Percentiles rank a stretch among this genome's conserved stretches.
These are phyloP conservation scores for Sedum album DNA, from an alignment of 164 flowering plant genomes.

Conservation along the genomic window DNA sequence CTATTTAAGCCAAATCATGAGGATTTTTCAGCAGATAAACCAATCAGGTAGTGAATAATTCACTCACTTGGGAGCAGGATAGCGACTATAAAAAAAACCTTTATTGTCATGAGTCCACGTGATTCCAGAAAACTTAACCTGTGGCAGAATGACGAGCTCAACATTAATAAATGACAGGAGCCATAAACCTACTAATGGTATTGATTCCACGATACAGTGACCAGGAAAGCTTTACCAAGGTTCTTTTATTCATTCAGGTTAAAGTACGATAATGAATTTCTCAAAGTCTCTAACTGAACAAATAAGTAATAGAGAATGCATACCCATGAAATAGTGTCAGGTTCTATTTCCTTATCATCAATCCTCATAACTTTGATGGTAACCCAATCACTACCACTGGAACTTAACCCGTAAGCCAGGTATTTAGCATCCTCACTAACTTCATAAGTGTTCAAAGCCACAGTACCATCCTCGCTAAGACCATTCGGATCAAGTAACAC, in stretches of 20 bases:
- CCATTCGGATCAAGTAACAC: conserved; percentile 90
- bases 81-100: conserved; percentile 93
- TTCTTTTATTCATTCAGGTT: neutral
- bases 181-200: no score
- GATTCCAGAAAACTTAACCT: conserved; percentile 84
- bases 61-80: conserved; percentile 83
- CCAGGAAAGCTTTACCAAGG: neutral
- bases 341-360: conserved; percentile 53
- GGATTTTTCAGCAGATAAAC: neutral
- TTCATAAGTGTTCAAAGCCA: conserved; percentile 39
- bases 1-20: neutral
- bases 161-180: no score
- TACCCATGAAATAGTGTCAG: conserved; percentile 81
- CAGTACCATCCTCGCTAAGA: conserved; percentile 94
- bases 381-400: conserved; percentile 98
- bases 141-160: conserved; percentile 13
- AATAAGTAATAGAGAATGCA: conserved; percentile 13
- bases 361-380: conserved; percentile 80
- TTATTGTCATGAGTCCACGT: conserved; percentile 89
- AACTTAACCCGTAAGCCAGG: conserved; percentile 80
- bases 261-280: neutral
- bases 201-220: neutral
- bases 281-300: neutral
- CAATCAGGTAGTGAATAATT: no score
- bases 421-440: conserved; percentile 89